Conservation (phyloP, 1,284 basidiomycete species). For the Malassezia obtusa region DNA sequence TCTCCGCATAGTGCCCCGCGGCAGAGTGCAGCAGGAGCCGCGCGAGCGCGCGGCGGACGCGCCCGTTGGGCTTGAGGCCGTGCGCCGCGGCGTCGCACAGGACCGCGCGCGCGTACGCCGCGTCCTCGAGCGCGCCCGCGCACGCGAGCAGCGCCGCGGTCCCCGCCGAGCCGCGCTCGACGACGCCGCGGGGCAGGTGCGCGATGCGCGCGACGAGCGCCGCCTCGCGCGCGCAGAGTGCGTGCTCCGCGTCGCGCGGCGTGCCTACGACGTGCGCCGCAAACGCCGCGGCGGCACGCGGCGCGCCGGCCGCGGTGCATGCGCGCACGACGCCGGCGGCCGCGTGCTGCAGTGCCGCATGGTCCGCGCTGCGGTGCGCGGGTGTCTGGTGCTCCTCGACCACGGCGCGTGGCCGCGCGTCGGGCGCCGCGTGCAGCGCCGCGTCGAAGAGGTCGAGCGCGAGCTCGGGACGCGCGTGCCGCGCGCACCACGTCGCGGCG, state of each 20-base stretch:
- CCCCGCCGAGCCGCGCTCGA: conserved; percentile 1
- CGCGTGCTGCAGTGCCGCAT: conserved; percentile 7
- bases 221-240: background rate
- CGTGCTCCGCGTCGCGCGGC: no score
- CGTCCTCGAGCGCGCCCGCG: conserved; percentile 3
- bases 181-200: background rate
- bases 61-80: conserved; percentile 5
- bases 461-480: background rate
- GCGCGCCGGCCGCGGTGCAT: background rate
- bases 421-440: background rate
- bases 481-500: conserved; percentile 10
- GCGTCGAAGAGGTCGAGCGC: background rate
- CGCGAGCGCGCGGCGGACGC: conserved; percentile 10
- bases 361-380: background rate
- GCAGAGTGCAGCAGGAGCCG: conserved; percentile 1
- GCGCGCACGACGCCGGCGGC: conserved; percentile 6
- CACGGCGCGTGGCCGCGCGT: background rate
- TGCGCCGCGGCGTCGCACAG: background rate
- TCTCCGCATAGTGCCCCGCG: conserved; percentile 4
- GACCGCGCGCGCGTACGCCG: background rate
- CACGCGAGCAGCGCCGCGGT: conserved; percentile 12
- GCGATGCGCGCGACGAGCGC: background rate
- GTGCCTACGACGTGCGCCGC: conserved; percentile 5
- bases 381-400: conserved; percentile 4
- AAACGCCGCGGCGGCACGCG: background rate